Conservation (phyloP, 345 rosid genomes). For the Murraya paniculata region DNA sequence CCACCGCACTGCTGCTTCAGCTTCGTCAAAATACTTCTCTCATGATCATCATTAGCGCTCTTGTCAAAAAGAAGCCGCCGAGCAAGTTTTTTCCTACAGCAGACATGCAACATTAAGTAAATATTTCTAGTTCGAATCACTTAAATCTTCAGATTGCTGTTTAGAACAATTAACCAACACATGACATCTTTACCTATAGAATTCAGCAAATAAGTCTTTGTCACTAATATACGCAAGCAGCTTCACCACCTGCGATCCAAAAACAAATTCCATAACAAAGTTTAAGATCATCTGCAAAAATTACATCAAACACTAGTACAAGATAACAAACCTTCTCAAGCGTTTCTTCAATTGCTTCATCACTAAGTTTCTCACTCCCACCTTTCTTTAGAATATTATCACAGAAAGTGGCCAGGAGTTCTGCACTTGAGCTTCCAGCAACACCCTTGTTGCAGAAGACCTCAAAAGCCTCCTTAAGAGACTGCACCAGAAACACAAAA, state of each 20-base stretch:
- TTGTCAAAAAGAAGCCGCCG: conserved; percentile 57
- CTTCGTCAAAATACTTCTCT: conserved; percentile 67
- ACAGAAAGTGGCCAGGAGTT: conserved; percentile 61
- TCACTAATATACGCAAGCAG: conserved; percentile 70
- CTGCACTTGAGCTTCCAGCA: conserved; percentile 65
- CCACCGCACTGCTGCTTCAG: conserved; percentile 78
- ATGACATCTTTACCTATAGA: conserved; percentile 41
- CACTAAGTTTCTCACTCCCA: conserved; percentile 71
- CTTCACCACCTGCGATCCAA: conserved; percentile 50
- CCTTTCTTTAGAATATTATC: conserved; percentile 70
- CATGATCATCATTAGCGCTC: conserved; percentile 74
- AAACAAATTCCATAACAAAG: background rate
- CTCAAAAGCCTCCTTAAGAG: conserved; percentile 71
- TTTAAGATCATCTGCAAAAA: background rate
- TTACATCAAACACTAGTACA: background rate
- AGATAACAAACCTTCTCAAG: conserved; percentile 53
- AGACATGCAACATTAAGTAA: background rate
- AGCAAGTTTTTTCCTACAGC: conserved; percentile 62
- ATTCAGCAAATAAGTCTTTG: conserved; percentile 71
- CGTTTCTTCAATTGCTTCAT: conserved; percentile 69
- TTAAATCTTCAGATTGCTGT: background rate
- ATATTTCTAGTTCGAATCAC: background rate
- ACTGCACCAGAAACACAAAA: conserved; percentile 30
- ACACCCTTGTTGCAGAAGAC: conserved; percentile 67
- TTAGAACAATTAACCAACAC: background rate